Percentiles rank a stretch among this genome's conserved stretches.
Conservation (phyloP, 2,329 filamentous ascomycete genomes). For the Diaporthe caulivora region DNA sequence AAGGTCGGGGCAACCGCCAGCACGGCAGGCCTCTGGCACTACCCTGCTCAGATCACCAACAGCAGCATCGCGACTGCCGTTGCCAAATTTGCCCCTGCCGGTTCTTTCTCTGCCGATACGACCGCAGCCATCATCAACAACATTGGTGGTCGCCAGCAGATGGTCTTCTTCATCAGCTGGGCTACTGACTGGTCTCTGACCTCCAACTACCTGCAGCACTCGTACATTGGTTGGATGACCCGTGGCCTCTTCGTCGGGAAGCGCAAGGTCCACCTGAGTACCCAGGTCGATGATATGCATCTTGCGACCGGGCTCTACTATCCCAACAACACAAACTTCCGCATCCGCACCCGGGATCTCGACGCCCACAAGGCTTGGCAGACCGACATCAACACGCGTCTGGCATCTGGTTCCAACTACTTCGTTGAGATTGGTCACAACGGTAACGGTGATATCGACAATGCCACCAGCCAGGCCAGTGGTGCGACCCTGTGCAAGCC, state of each 20-base stretch:
- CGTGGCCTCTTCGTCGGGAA: slow-evolving; percentile 69
- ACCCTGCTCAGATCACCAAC: slow-evolving; percentile 68
- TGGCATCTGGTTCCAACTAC: slow-evolving; percentile 64
- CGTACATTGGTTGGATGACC: slow-evolving; percentile 73
- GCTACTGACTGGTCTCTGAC: slow-evolving; percentile 58
- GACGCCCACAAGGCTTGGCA: slow-evolving; percentile 59
- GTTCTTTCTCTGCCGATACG: slow-evolving; percentile 51
- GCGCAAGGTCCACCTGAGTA: slow-evolving; percentile 65
- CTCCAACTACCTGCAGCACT: slow-evolving; percentile 70
- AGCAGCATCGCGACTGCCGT: slow-evolving; percentile 65
- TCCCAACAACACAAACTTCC: slow-evolving; percentile 62
- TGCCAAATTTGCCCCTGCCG: slow-evolving; percentile 63
- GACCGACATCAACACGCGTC: slow-evolving; percentile 55
- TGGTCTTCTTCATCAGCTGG: slow-evolving; percentile 71
- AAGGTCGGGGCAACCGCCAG: slow-evolving; percentile 62
- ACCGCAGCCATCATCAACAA: slow-evolving; percentile 72
- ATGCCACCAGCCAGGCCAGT: slow-evolving; percentile 63
- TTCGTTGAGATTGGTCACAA: slow-evolving; percentile 68
- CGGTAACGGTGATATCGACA: slow-evolving; percentile 60
- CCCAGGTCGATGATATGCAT: slow-evolving; percentile 74
- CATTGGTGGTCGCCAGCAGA: slow-evolving; percentile 68
- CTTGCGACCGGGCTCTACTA: slow-evolving; percentile 63
- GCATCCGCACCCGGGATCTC: slow-evolving; percentile 61
- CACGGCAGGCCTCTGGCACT: slow-evolving; percentile 68
- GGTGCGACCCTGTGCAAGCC: slow-evolving; percentile 57